A percentile compares a stretch with the other conserved stretches of the same genome.
Conservation (phyloP, 2,329 filamentous ascomycete genomes). For the Sclerotinia trifoliorum region DNA sequence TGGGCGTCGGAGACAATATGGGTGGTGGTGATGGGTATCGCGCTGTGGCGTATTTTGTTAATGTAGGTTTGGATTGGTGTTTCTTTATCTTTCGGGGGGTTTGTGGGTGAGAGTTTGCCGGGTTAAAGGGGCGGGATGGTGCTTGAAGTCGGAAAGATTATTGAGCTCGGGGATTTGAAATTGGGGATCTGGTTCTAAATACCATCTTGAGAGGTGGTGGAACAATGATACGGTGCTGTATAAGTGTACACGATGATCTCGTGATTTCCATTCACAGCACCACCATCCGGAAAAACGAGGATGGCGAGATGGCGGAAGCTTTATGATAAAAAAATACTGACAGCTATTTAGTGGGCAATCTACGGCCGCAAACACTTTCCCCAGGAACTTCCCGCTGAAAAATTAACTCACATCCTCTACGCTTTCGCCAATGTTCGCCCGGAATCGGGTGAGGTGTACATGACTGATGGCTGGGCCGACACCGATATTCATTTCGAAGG, state of each 20-base stretch:
- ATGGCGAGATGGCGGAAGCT: not conserved
- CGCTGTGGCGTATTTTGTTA: conserved; percentile 58
- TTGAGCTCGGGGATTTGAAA: too few relatives aligned
- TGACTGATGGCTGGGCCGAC: conserved; percentile 64
- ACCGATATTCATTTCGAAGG: conserved; percentile 50
- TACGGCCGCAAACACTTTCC: conserved; percentile 85
- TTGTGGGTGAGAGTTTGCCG: not conserved
- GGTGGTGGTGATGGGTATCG: conserved; percentile 50
- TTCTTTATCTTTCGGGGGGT: conserved; percentile 51
- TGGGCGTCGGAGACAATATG: not conserved
- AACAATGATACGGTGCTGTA: not conserved
- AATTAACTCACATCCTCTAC: conserved; percentile 87
- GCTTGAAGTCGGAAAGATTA: not conserved
- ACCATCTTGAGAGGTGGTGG: not conserved
- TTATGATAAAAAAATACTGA: conserved; percentile 16
- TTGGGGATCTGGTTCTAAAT: not conserved
- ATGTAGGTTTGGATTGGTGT: conserved; percentile 31
- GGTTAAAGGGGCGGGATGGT: not conserved
- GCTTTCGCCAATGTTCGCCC: conserved; percentile 83
- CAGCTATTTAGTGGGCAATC: conserved; percentile 58
- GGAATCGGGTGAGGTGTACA: conserved; percentile 73
- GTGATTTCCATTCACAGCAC: not conserved
- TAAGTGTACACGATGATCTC: conserved; percentile 13
- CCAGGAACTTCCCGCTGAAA: conserved; percentile 75
- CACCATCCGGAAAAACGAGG: not conserved